Evolutionary conservation across 192 early-diverging fungal genomes (phyloP).

Genomic region (Entomortierella parvispora): DNA sequence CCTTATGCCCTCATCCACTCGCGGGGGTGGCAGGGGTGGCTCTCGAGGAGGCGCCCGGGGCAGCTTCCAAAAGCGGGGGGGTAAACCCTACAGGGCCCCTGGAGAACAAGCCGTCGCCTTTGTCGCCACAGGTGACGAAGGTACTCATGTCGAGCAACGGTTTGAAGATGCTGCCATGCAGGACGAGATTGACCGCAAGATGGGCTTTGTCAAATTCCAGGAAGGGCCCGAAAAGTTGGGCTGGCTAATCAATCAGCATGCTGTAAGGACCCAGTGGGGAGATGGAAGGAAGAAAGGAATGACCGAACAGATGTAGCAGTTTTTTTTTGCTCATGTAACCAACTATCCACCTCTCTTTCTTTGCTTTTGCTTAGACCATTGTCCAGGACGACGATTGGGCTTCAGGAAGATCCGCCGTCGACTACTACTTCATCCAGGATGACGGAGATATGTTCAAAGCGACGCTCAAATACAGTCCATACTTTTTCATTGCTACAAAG

Average conservation of each 20-base stretch:
- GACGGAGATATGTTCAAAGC: conserved; percentile 90
- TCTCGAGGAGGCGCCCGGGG: conserved; percentile 12
- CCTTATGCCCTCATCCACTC: conserved; percentile 36
- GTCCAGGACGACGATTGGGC: conserved; percentile 72
- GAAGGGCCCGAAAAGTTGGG: conserved; percentile 80
- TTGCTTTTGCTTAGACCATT: conserved; percentile 60
- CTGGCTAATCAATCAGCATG: conserved; percentile 97
- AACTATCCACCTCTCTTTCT: neutral
- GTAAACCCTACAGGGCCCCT: conserved; percentile 28
- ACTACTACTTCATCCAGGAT: conserved; percentile 94
- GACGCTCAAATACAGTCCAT: conserved; percentile 87
- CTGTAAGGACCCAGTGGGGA: conserved; percentile 59
- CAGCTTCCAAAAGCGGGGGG: conserved; percentile 6
- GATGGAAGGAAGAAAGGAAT: neutral
- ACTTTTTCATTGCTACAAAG: conserved; percentile 90
- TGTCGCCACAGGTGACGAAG: conserved; percentile 44
- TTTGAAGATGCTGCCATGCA: conserved; percentile 43
- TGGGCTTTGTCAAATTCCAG: conserved; percentile 76
- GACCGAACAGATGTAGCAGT: neutral
- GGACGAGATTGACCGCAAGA: conserved; percentile 65
- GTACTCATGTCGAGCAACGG: conserved; percentile 44
- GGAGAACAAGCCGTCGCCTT: conserved; percentile 22
- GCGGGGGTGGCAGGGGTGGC: conserved; percentile 30
- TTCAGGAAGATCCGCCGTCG: conserved; percentile 77
- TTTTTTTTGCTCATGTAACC: conserved; percentile 4